A percentile compares a stretch with the other conserved stretches of the same genome.
phyloP scores from a whole-genome alignment of 495 filamentous ascomycete species.

The Platismatia glauca region DNA sequence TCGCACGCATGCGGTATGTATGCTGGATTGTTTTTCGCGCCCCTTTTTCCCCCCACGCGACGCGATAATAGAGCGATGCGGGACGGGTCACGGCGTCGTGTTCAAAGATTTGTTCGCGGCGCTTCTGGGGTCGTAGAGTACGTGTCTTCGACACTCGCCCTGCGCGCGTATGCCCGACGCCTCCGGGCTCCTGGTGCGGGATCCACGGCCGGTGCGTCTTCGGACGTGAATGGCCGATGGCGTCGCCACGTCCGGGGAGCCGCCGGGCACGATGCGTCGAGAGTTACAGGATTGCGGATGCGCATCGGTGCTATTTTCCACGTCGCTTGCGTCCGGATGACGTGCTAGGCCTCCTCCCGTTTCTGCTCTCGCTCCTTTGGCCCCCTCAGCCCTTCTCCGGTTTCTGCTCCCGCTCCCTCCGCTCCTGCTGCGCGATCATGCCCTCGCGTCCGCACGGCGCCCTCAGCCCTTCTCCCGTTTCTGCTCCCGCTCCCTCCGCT shows the following conservation, averaged over 20 bases:
- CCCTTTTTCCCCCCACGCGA: background rate
- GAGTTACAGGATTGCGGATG: no score
- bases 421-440: constrained; percentile 20
- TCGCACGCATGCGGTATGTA: no score
- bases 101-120: background rate
- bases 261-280: no score
- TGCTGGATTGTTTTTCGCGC: background rate
- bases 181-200: background rate
- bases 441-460: background rate
- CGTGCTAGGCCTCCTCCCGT: no score
- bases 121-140: background rate
- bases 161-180: background rate
- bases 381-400: constrained; percentile 7
- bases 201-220: background rate
- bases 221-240: background rate
- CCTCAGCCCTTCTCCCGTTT: constrained; percentile 15
- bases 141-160: background rate
- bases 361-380: no score
- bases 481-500: constrained; percentile 19
- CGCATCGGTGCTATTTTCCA: background rate
- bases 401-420: constrained; percentile 21
- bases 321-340: no score
- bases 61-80: background rate
- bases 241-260: background rate
- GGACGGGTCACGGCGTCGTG: background rate